Percentiles rank a stretch among this genome's conserved stretches.
These are phyloP conservation scores for Pseudoneurospora amorphoporcata DNA, from an alignment of 495 filamentous ascomycete genomes.

Conservation along the genomic window DNA sequence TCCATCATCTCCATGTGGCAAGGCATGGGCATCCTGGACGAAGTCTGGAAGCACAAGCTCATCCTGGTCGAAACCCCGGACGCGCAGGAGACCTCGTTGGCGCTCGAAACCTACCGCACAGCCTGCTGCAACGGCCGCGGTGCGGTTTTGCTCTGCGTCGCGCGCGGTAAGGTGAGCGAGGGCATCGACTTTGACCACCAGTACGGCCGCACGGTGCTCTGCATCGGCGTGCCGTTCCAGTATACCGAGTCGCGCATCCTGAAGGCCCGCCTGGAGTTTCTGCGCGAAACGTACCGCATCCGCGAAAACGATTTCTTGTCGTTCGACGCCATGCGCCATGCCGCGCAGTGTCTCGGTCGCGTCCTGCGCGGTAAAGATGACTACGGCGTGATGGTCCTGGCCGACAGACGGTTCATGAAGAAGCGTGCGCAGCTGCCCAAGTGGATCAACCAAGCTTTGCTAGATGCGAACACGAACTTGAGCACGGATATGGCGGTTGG, in stretches of 20 bases:
- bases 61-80: constrained; percentile 98
- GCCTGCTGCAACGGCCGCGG: constrained; percentile 95
- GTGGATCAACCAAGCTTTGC: constrained; percentile 88
- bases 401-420: constrained; percentile 81
- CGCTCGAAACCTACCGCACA: constrained; percentile 91
- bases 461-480: constrained; percentile 74
- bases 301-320: constrained; percentile 96
- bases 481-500: constrained; percentile 94
- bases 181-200: constrained; percentile 99
- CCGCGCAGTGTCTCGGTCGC: constrained; percentile 91
- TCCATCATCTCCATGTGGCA: constrained; percentile 99
- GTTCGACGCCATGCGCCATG: constrained; percentile 98
- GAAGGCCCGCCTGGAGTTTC: constrained; percentile 90
- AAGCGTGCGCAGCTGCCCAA: constrained; percentile 87
- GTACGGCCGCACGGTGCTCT: constrained; percentile 92
- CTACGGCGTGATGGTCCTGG: constrained; percentile 97
- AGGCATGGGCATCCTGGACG: constrained; percentile 91
- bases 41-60: constrained; percentile 98
- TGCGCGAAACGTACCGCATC: constrained; percentile 94
- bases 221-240: constrained; percentile 96
- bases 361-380: constrained; percentile 96
- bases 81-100: constrained; percentile 90
- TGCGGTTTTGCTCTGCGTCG: constrained; percentile 86
- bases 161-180: constrained; percentile 92
- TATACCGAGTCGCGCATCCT: constrained; percentile 97